Evolutionary conservation across 495 filamentous ascomycete genomes (phyloP).

Genomic region (Penicillium pancosmium): DNA sequence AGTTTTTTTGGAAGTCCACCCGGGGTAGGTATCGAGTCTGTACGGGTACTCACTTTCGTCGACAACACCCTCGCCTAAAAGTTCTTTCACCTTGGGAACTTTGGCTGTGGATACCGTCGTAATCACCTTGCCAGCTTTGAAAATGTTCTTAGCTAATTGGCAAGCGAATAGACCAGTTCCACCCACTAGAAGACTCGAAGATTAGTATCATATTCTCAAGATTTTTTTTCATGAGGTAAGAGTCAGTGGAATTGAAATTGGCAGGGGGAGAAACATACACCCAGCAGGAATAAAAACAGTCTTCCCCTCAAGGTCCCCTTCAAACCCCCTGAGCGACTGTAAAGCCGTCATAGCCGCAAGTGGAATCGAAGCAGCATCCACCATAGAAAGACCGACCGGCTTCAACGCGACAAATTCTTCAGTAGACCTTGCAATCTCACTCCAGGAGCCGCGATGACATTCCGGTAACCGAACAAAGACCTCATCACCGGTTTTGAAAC

Average conservation of each 20-base stretch:
- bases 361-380: constrained; percentile 45
- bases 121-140: constrained; percentile 52
- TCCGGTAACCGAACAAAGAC: constrained; percentile 48
- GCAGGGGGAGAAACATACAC: constrained; percentile 23
- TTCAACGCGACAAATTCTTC: constrained; percentile 42
- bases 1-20: constrained; percentile 16
- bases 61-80: constrained; percentile 37
- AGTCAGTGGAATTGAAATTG: background rate
- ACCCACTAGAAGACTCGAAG: constrained; percentile 35
- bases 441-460: constrained; percentile 32
- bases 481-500: constrained; percentile 52
- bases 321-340: constrained; percentile 43
- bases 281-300: constrained; percentile 57
- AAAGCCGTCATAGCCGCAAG: constrained; percentile 43
- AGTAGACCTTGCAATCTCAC: constrained; percentile 43
- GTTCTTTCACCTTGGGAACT: constrained; percentile 44
- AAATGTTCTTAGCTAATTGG: constrained; percentile 57
- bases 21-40: background rate
- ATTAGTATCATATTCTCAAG: background rate
- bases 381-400: constrained; percentile 38
- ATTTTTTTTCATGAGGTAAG: too few species aligned
- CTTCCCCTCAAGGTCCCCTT: constrained; percentile 48
- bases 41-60: constrained; percentile 31
- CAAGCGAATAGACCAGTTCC: constrained; percentile 50
- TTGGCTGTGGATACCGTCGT: constrained; percentile 57